Base-by-base conservation (phyloP, 305 asterid species). In the Solanum hybrid region DNA sequence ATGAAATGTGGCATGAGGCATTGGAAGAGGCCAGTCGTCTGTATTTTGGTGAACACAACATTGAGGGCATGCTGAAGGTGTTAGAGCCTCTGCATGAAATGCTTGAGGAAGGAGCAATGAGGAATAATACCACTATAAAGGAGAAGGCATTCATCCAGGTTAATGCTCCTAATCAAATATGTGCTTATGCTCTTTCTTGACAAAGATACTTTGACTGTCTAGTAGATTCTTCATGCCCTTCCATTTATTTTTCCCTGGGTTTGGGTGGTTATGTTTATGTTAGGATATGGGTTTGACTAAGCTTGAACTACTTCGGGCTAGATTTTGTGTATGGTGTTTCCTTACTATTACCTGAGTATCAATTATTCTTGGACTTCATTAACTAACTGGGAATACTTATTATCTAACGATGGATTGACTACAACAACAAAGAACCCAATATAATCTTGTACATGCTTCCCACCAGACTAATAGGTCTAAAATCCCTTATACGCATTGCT, bases 1-100 rank as follows among this genome's bases (percentile, higher is more conserved):
- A 98, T 94, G 99, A 98, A 94, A 94, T 94, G 99, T 98, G 99
- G 99, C 99, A 98, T 86, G 99, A 97, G 92, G 99, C 96, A 82
- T 92, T 98, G 91, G 99, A 98, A 94, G 99, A 98, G 95, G 99
- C 99, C 11, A 97, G 99, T 89, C 99, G 99, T 90, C 91, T 98
- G 89, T 98, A 97, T 92, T 98, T 98, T 89, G 99, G 99, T 86
- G 99, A 98, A 92, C 99, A 95, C 93, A 98, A 98, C 92, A 97
- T 96, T 92, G 99, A 97, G 92, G 99, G 98, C 88, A 97, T 98
- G 99, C 93, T 98, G 88, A 97, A 95, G 92, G 98, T 95, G 77
- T 95, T 98, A 89, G 99, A 98, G 93, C 99, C 99, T 88, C 91
- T 98, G 94, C 99, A 98, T 92, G 94, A 94, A 91, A 94, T 95